These are phyloP conservation scores for Bipolaris cookei DNA, from an alignment of 2,329 filamentous ascomycete genomes.

Conservation along the genomic window DNA sequence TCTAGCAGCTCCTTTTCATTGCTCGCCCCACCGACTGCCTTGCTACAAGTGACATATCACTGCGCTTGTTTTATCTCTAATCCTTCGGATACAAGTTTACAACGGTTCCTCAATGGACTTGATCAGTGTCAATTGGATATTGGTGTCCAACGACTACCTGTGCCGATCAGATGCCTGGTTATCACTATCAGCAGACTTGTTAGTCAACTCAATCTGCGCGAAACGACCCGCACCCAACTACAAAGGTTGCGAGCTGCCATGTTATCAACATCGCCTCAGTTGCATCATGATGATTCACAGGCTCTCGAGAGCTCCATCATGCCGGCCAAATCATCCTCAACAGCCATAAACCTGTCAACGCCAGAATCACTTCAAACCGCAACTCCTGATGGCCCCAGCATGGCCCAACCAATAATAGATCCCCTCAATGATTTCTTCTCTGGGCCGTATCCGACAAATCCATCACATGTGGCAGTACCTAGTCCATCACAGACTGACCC, in stretches of 20 bases:
- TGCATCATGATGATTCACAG: background rate
- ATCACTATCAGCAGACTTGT: slow-evolving; percentile 27
- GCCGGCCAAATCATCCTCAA: slow-evolving; percentile 5
- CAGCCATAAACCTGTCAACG: slow-evolving; percentile 21
- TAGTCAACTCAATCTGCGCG: slow-evolving; percentile 21
- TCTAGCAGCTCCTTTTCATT: slow-evolving; percentile 19
- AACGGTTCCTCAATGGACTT: slow-evolving; percentile 31
- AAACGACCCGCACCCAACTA: slow-evolving; percentile 24
- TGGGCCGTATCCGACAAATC: slow-evolving; percentile 12
- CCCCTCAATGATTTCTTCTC: slow-evolving; percentile 21
- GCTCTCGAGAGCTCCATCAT: slow-evolving; percentile 4
- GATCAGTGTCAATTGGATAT: slow-evolving; percentile 33
- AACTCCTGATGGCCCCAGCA: slow-evolving; percentile 7
- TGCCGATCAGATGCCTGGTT: slow-evolving; percentile 36
- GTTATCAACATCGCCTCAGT: slow-evolving; percentile 18
- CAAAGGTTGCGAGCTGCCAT: slow-evolving; percentile 26
- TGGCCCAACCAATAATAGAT: slow-evolving; percentile 2
- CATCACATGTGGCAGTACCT: slow-evolving; percentile 4
- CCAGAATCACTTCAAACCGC: slow-evolving; percentile 31
- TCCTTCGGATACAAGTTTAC: slow-evolving; percentile 28
- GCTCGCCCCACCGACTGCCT: slow-evolving; percentile 34
- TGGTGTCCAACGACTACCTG: slow-evolving; percentile 35
- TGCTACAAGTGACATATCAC: slow-evolving; percentile 40
- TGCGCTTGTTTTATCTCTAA: slow-evolving; percentile 30
- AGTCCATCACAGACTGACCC: slow-evolving; percentile 25